Evolutionary conservation across 2,329 filamentous ascomycete genomes (phyloP).

Genomic region (Corinectria fuckeliana): DNA sequence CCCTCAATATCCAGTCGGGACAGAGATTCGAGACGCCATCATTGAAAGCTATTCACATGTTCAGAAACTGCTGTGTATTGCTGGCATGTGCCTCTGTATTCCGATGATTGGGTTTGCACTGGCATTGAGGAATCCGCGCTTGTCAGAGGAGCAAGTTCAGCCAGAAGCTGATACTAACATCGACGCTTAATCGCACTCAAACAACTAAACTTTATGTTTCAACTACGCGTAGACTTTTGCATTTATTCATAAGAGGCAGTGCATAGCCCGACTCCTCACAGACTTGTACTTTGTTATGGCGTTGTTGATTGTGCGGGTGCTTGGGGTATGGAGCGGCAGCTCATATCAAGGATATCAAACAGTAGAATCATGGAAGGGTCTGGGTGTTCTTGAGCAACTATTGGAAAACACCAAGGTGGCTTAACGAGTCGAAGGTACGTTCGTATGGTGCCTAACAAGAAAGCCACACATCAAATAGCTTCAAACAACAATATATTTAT

Average conservation of each 20-base stretch:
- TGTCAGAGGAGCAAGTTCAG: constrained; percentile 46
- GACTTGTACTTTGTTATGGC: neutral
- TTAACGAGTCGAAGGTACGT: no score
- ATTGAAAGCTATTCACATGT: constrained; percentile 53
- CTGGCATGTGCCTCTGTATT: constrained; percentile 53
- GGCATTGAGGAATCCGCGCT: constrained; percentile 50
- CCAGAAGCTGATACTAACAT: constrained; percentile 26
- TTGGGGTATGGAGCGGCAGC: no score
- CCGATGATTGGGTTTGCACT: constrained; percentile 55
- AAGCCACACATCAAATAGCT: no score
- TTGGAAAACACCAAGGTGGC: no score
- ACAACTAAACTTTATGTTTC: no score
- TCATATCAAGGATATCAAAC: no score
- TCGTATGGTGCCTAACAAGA: no score
- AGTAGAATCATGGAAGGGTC: no score
- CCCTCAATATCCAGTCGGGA: constrained; percentile 48
- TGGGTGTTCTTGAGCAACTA: no score
- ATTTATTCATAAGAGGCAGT: neutral
- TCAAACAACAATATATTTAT: no score
- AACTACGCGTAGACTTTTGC: neutral
- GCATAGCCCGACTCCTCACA: neutral
- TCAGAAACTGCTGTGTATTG: constrained; percentile 52
- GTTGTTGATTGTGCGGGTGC: neutral
- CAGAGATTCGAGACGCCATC: constrained; percentile 51
- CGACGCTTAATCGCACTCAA: neutral